phyloP scores from a whole-genome alignment of 768 basidiomycete species.

The Leccinum olivaceopallidum region DNA sequence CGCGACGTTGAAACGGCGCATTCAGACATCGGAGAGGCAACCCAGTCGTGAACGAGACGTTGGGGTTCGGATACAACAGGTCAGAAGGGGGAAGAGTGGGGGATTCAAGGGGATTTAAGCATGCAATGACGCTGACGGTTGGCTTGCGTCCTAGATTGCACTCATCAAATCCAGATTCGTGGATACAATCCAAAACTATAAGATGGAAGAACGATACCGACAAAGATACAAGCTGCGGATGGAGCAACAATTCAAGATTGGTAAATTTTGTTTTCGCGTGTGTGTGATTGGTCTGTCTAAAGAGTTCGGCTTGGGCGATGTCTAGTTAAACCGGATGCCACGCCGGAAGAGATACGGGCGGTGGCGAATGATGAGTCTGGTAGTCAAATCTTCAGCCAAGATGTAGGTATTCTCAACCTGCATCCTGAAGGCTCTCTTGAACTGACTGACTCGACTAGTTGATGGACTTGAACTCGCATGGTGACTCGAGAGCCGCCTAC shows the following conservation, averaged over 20 bases:
- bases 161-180: slow-evolving; percentile 76
- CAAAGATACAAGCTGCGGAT: slow-evolving; percentile 77
- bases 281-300: not conserved
- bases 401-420: slow-evolving; percentile 43
- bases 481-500: slow-evolving; percentile 86
- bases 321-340: slow-evolving; percentile 89
- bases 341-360: slow-evolving; percentile 81
- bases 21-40: slow-evolving; percentile 70
- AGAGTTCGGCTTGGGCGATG: not conserved
- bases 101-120: slow-evolving; percentile 1
- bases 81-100: slow-evolving; percentile 25
- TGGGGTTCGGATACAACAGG: slow-evolving; percentile 79
- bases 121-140: slow-evolving; percentile 16
- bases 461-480: slow-evolving; percentile 85
- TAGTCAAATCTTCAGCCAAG: slow-evolving; percentile 88
- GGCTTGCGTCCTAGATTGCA: slow-evolving; percentile 42
- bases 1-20: slow-evolving; percentile 63
- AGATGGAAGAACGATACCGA: slow-evolving; percentile 81
- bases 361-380: slow-evolving; percentile 85
- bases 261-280: slow-evolving; percentile 36
- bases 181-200: slow-evolving; percentile 83
- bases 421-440: not conserved
- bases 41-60: slow-evolving; percentile 64
- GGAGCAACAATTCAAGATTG: slow-evolving; percentile 86
- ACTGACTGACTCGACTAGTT: slow-evolving; percentile 47